These are phyloP conservation scores for Volutella citrinella DNA, from an alignment of 2,329 filamentous ascomycete genomes.

Conservation along the genomic window DNA sequence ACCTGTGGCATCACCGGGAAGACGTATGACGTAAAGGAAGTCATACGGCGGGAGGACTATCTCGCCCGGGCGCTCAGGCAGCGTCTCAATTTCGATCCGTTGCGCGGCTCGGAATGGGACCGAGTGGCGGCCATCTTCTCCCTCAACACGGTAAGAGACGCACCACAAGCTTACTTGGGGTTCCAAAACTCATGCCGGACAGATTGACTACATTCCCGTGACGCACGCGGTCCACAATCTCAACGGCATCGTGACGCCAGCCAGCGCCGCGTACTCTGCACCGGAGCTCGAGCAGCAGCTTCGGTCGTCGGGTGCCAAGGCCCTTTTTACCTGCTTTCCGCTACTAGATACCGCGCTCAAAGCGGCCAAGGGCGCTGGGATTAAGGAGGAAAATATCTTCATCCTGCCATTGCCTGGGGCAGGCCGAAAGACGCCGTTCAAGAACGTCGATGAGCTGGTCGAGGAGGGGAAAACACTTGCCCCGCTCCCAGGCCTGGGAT, in stretches of 20 bases:
- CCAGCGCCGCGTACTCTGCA: constrained; percentile 67
- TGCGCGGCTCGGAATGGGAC: constrained; percentile 74
- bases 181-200: neutral
- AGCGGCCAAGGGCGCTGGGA: constrained; percentile 57
- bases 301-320: constrained; percentile 59
- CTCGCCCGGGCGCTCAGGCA: constrained; percentile 67
- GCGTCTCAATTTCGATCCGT: constrained; percentile 68
- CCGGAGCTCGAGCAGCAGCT: constrained; percentile 66
- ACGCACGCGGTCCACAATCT: constrained; percentile 67
- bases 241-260: constrained; percentile 64
- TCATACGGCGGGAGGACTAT: constrained; percentile 62
- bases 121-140: constrained; percentile 75
- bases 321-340: constrained; percentile 65
- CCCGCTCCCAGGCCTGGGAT: constrained; percentile 48
- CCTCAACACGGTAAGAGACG: too few species aligned
- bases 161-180: neutral
- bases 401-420: constrained; percentile 55
- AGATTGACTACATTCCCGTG: constrained; percentile 2
- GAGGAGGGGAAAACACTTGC: constrained; percentile 50
- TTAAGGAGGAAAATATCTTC: constrained; percentile 61
- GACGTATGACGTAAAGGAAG: constrained; percentile 60
- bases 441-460: constrained; percentile 61
- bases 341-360: constrained; percentile 60
- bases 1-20: constrained; percentile 73
- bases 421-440: constrained; percentile 43